Evolutionary conservation across 805 yeast species (phyloP).

Genomic region (Pichia rugopelliculosa): DNA sequence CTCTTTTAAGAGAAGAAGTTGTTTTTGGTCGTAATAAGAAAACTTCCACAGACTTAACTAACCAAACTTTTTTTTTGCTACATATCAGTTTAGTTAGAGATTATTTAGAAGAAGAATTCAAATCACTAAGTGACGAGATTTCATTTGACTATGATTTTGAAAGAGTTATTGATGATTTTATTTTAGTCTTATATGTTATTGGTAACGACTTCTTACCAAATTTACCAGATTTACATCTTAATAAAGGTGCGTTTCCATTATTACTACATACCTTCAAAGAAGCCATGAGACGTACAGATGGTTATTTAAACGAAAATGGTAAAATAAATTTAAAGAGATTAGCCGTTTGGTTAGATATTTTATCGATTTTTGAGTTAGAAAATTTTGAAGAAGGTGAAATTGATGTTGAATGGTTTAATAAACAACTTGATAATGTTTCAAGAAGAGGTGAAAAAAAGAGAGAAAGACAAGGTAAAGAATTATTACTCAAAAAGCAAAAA

Average conservation of each 20-base stretch:
- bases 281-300: constrained; percentile 65
- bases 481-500: constrained; percentile 66
- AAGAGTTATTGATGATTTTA: constrained; percentile 84
- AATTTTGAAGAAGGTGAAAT: constrained; percentile 79
- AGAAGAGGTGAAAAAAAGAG: constrained; percentile 64
- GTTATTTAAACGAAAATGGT: constrained; percentile 81
- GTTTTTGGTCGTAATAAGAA: constrained; percentile 54
- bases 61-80: constrained; percentile 73
- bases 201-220: constrained; percentile 98
- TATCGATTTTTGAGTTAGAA: constrained; percentile 75
- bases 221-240: constrained; percentile 85
- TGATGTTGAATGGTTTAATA: constrained; percentile 88
- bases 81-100: constrained; percentile 88
- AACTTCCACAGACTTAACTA: constrained; percentile 45
- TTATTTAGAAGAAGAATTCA: constrained; percentile 80
- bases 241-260: constrained; percentile 95
- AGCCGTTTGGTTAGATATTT: constrained; percentile 63
- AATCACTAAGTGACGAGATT: constrained; percentile 55
- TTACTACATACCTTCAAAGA: constrained; percentile 82
- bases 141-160: constrained; percentile 77
- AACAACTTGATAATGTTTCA: constrained; percentile 73
- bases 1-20: constrained; percentile 92
- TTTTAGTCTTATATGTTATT: constrained; percentile 84
- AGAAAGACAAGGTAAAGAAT: constrained; percentile 54
- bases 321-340: constrained; percentile 68